A percentile compares a stretch with the other conserved stretches of the same genome.
Evolutionary conservation across 257 asterid genomes (phyloP).

Genomic region (Phtheirospermum japonicum): DNA sequence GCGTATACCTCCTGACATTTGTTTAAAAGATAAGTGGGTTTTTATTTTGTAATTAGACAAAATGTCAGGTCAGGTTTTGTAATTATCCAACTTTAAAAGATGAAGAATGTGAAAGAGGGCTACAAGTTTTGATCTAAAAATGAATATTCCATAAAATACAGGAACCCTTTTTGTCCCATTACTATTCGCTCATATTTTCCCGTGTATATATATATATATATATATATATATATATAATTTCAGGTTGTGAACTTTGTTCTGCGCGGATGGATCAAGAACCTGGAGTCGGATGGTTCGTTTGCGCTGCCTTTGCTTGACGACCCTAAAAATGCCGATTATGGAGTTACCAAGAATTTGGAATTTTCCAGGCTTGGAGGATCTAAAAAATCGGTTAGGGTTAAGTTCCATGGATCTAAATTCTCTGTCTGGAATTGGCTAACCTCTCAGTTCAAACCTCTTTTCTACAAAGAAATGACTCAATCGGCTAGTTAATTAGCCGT

Average conservation of each 20-base stretch:
- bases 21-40: too few species aligned
- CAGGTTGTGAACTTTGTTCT: slow-evolving; percentile 85
- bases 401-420: slow-evolving; percentile 59
- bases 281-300: slow-evolving; percentile 60
- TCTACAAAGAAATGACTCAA: background rate
- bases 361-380: slow-evolving; percentile 46
- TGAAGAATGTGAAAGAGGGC: background rate
- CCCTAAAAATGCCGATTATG: slow-evolving; percentile 36
- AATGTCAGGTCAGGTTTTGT: too few species aligned
- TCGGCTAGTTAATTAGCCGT: too few species aligned
- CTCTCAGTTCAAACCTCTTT: slow-evolving; percentile 46
- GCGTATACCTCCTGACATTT: too few species aligned
- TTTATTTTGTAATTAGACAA: too few species aligned
- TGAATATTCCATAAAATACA: background rate
- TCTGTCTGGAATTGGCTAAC: slow-evolving; percentile 57
- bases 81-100: background rate
- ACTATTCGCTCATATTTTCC: background rate
- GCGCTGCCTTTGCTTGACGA: slow-evolving; percentile 64
- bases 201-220: background rate
- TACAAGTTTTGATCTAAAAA: background rate
- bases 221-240: slow-evolving; percentile 12
- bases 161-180: background rate
- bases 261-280: slow-evolving; percentile 78
- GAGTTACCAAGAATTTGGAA: slow-evolving; percentile 48
- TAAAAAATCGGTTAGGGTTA: slow-evolving; percentile 54